Evolutionary conservation across 768 basidiomycete genomes (phyloP).

Genomic region (Russula emetica): DNA sequence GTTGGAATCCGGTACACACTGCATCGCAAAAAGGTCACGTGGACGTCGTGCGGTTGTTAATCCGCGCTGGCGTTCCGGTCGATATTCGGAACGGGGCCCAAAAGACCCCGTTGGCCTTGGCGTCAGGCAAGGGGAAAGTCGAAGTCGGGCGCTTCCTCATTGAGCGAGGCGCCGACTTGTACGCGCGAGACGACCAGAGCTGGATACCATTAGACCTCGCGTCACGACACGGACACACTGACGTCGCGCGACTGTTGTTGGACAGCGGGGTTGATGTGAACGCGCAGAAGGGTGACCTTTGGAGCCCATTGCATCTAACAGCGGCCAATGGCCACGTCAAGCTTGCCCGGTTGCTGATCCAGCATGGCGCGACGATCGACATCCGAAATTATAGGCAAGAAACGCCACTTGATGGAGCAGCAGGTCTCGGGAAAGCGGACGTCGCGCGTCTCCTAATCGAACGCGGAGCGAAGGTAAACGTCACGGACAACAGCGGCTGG

Average conservation of each 20-base stretch:
- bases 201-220: conserved; percentile 5
- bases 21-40: conserved; percentile 2
- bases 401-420: conserved; percentile 9
- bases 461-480: conserved; percentile 2
- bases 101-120: background rate
- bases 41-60: background rate
- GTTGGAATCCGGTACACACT: background rate
- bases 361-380: background rate
- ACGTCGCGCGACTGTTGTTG: background rate
- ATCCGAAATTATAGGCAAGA: background rate
- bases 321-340: background rate
- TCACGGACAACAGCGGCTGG: background rate
- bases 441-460: conserved; percentile 6
- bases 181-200: background rate
- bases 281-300: background rate
- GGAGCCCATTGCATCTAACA: background rate
- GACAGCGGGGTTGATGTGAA: background rate
- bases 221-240: background rate
- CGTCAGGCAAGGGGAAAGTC: background rate
- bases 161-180: background rate
- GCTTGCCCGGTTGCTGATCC: background rate
- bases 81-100: background rate
- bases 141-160: background rate
- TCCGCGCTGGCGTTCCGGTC: background rate
- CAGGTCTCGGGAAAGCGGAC: background rate